A percentile compares a stretch with the other conserved stretches of the same genome.
Evolutionary conservation across 2,329 filamentous ascomycete species (phyloP).

Genomic region (Eutypa lata): DNA sequence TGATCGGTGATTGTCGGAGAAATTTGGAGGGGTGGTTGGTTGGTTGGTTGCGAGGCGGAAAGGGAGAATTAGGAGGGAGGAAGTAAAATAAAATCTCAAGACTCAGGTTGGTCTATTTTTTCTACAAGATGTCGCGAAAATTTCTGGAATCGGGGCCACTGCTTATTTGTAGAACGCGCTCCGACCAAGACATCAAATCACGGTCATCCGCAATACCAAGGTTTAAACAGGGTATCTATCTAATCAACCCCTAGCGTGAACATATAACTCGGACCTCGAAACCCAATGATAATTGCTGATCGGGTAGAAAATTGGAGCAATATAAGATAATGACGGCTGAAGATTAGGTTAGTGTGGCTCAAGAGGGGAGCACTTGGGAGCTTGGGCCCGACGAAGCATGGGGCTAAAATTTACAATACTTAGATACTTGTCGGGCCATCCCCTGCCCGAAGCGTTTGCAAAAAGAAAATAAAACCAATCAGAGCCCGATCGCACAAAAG

Average conservation of each 20-base stretch:
- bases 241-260: constrained; percentile 12
- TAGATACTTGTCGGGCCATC: background rate
- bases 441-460: background rate
- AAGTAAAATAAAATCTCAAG: constrained; percentile 33
- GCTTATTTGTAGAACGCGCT: constrained; percentile 42
- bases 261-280: constrained; percentile 7
- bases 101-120: constrained; percentile 30
- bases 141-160: constrained; percentile 36
- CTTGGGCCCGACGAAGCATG: background rate
- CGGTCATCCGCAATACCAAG: constrained; percentile 20
- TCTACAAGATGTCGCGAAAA: constrained; percentile 29
- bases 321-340: background rate
- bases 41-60: constrained; percentile 25
- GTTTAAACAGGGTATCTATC: constrained; percentile 18
- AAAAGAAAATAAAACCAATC: constrained; percentile 18
- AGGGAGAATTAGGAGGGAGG: constrained; percentile 33
- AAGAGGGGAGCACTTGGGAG: background rate
- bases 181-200: constrained; percentile 26
- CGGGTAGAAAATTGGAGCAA: constrained; percentile 10
- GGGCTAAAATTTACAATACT: background rate
- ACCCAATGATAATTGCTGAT: constrained; percentile 16
- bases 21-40: constrained; percentile 19
- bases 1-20: constrained; percentile 28
- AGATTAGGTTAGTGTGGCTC: background rate
- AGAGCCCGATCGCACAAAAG: constrained; percentile 26